Percentiles rank a stretch among this genome's conserved stretches.
Conservation (phyloP, 1,284 basidiomycete species). For the Leccinum variabile region DNA sequence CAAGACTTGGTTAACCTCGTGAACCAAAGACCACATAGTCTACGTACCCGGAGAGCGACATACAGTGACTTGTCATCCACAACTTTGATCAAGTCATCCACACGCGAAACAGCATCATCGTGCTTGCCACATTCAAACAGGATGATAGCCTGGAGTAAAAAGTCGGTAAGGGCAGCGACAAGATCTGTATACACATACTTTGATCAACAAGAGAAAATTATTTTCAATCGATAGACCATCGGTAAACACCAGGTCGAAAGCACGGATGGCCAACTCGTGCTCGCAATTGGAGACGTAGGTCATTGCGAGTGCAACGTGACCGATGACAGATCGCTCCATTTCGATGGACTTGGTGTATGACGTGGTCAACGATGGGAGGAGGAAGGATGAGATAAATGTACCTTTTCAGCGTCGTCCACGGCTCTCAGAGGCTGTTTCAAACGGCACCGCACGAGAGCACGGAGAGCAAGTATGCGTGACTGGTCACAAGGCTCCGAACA, state of each 20-base stretch:
- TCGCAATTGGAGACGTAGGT: background rate
- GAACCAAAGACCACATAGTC: background rate
- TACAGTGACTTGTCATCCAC: background rate
- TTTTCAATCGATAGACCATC: background rate
- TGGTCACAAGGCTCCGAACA: background rate
- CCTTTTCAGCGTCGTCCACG: constrained; percentile 3
- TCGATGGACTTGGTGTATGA: constrained; percentile 4
- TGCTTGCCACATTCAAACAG: constrained; percentile 10
- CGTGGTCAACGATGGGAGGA: background rate
- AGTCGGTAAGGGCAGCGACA: background rate
- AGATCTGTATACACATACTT: background rate
- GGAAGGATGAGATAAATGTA: background rate
- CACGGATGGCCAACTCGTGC: background rate
- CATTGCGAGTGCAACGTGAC: constrained; percentile 5
- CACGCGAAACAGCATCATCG: constrained; percentile 3
- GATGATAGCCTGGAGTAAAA: constrained; percentile 8
- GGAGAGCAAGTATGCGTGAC: background rate
- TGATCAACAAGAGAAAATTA: constrained; percentile 7
- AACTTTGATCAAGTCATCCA: constrained; percentile 4
- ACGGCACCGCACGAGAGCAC: background rate
- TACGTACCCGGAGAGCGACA: constrained; percentile 1
- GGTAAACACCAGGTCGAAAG: constrained; percentile 6
- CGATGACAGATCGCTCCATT: background rate
- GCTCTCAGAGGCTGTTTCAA: background rate
- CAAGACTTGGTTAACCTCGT: background rate